Percentiles rank a stretch among this genome's conserved stretches.
These are phyloP conservation scores for Ceratocystis cacaofunesta DNA, from an alignment of 2,329 filamentous ascomycete species.

Conservation along the genomic window DNA sequence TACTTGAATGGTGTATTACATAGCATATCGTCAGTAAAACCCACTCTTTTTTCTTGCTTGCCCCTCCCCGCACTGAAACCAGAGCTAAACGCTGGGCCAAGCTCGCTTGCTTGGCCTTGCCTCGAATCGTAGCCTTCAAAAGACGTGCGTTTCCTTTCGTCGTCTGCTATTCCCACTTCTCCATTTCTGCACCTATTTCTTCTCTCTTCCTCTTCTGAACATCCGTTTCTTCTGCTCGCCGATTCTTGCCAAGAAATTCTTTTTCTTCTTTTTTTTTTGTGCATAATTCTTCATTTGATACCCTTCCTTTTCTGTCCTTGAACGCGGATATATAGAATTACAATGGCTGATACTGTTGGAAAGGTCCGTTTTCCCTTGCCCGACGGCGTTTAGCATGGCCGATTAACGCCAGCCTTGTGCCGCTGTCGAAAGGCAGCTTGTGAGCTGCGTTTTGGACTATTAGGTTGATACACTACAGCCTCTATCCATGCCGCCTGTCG, in stretches of 20 bases:
- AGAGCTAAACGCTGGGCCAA: neutral
- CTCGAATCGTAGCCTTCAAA: constrained; percentile 2
- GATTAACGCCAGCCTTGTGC: neutral
- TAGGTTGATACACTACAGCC: too few species aligned
- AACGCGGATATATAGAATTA: neutral
- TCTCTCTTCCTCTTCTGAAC: neutral
- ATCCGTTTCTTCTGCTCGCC: neutral
- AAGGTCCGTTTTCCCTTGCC: constrained; percentile 7
- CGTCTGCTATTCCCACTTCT: neutral
- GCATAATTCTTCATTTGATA: neutral
- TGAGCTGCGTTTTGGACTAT: too few species aligned
- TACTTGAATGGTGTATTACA: neutral
- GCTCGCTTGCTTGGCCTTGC: neutral
- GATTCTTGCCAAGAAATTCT: neutral
- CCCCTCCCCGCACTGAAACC: neutral
- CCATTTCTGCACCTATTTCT: neutral
- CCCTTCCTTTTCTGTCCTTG: neutral
- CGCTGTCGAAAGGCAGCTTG: too few species aligned
- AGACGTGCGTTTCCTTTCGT: neutral
- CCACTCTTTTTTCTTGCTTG: neutral
- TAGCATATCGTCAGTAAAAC: neutral
- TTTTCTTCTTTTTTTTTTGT: neutral
- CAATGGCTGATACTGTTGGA: constrained; percentile 18
- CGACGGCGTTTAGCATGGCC: constrained; percentile 1
- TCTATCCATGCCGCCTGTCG: too few species aligned